phyloP scores from a whole-genome alignment of 1,284 basidiomycete species.

The Irpex lacteus region DNA sequence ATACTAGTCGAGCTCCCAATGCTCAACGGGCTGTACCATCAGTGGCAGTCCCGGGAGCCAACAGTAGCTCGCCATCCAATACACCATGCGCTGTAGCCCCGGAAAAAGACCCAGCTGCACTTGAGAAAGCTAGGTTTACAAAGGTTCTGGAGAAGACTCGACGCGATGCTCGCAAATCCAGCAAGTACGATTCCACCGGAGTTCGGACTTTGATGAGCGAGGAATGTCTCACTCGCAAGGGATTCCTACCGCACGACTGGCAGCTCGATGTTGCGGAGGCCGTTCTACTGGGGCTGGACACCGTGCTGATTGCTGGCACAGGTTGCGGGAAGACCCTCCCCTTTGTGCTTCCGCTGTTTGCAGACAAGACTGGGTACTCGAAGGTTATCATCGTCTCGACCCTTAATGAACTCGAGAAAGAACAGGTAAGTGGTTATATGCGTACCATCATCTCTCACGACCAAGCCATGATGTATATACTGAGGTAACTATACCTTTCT shows the following conservation, averaged over 20 bases:
- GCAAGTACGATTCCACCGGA: no score
- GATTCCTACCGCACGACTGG: conserved; percentile 21
- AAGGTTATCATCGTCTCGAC: conserved; percentile 32
- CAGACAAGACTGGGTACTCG: conserved; percentile 15
- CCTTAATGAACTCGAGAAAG: conserved; percentile 29
- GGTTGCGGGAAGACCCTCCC: conserved; percentile 35
- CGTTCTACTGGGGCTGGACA: conserved; percentile 30
- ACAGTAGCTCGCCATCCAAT: no score
- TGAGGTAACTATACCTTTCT: neutral
- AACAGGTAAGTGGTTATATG: conserved; percentile 16
- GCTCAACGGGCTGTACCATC: no score
- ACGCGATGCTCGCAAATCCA: no score
- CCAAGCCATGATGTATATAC: neutral
- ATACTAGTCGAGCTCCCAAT: no score
- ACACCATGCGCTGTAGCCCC: no score
- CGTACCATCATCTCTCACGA: neutral
- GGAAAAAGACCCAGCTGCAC: no score
- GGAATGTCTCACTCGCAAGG: no score
- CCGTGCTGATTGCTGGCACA: conserved; percentile 31
- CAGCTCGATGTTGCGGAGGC: conserved; percentile 35
- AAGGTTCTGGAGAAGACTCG: no score
- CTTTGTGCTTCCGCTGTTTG: conserved; percentile 31
- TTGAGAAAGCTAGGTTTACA: no score
- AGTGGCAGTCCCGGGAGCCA: no score
- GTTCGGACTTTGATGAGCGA: no score